Percentiles rank a stretch among this genome's conserved stretches.
Conservation (phyloP, 176 grass and related monocot genomes). For the Elymus sibiricus region DNA sequence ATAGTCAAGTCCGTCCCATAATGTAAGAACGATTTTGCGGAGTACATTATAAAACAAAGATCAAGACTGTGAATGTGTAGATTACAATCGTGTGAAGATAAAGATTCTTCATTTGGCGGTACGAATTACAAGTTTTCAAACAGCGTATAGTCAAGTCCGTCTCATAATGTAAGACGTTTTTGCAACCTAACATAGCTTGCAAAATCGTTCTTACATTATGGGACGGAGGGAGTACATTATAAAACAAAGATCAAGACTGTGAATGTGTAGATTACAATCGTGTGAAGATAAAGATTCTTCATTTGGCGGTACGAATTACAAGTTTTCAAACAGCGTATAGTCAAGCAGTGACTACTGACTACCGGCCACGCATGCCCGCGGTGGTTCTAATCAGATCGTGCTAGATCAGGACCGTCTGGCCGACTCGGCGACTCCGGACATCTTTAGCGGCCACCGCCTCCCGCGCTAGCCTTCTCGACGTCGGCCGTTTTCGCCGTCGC, state of each 20-base stretch:
- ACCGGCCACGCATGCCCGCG: too few species aligned
- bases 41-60: not conserved
- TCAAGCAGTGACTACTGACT: not conserved
- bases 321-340: not conserved
- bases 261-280: not conserved
- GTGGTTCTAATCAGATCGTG: too few species aligned
- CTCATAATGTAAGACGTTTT: too few species aligned
- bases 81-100: not conserved
- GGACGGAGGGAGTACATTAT: too few species aligned
- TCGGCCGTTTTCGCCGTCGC: not conserved
- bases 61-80: not conserved
- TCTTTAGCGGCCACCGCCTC: not conserved
- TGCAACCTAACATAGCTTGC: too few species aligned
- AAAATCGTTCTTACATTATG: too few species aligned
- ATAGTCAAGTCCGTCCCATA: too few species aligned
- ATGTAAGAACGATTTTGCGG: too few species aligned
- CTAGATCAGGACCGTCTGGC: too few species aligned
- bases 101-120: not conserved
- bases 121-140: not conserved
- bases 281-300: not conserved
- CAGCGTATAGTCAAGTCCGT: not conserved
- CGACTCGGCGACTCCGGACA: not conserved
- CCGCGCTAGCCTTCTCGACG: constrained; percentile 35
- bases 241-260: not conserved
- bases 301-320: not conserved